A percentile compares a stretch with the other conserved stretches of the same genome.
Evolutionary conservation across 139 green algal species (phyloP).

Genomic region (Eudorina sp.): DNA sequence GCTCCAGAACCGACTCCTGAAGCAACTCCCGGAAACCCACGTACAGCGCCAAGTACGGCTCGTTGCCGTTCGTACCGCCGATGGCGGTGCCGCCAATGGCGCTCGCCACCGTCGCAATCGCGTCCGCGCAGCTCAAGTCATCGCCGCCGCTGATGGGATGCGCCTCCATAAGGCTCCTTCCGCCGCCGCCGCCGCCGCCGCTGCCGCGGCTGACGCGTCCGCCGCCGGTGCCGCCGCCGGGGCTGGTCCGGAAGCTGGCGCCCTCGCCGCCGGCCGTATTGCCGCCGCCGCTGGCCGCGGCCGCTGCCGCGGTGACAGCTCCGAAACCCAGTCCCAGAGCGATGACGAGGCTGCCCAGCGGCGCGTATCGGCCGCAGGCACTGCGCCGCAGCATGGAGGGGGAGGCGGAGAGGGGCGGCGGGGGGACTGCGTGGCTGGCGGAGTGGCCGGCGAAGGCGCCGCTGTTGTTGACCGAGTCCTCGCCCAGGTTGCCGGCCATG

Average conservation of each 20-base stretch:
- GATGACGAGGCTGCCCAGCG: conserved; percentile 24
- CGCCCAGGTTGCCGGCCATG: background rate
- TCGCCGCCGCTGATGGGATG: conserved; percentile 3
- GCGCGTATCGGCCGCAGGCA: background rate
- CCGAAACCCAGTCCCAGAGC: conserved; percentile 7
- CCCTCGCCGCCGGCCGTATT: background rate
- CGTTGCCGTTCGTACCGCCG: background rate
- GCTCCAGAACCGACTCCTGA: conserved; percentile 13
- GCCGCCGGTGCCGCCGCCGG: background rate
- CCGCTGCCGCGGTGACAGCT: no score
- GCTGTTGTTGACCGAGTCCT: conserved; percentile 12
- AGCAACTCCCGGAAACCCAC: conserved; percentile 35
- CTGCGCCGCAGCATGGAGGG: background rate
- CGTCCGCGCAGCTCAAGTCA: background rate
- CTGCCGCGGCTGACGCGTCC: background rate
- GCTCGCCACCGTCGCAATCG: background rate
- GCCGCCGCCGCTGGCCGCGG: background rate
- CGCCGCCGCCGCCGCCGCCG: background rate
- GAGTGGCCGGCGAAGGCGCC: background rate
- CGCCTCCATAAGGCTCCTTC: background rate
- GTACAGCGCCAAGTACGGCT: conserved; percentile 26
- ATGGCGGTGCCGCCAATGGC: background rate
- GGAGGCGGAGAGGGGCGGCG: background rate
- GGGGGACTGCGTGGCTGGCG: background rate
- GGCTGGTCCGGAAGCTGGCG: background rate